These are phyloP conservation scores for Malus hybrid DNA, from an alignment of 331 rosid species.

Conservation along the genomic window DNA sequence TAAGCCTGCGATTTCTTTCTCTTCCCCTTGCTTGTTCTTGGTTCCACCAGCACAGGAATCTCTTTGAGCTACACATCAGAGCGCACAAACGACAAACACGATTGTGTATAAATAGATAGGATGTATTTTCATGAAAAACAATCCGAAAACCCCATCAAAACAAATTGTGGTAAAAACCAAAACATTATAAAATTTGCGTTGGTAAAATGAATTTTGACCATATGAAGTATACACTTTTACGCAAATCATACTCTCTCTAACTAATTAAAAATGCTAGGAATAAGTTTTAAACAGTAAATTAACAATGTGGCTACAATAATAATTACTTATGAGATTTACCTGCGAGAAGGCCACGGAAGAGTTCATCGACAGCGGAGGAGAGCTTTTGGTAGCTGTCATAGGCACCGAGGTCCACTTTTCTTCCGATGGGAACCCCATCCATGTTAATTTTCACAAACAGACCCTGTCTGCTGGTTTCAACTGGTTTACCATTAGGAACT, in stretches of 20 bases:
- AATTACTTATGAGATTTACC: constrained; percentile 26
- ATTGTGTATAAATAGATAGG: not conserved
- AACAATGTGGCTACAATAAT: too few species aligned
- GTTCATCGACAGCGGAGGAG: constrained; percentile 68
- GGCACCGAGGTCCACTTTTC: constrained; percentile 85
- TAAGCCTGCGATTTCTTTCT: constrained; percentile 53
- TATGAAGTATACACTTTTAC: too few species aligned
- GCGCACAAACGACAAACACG: constrained; percentile 5
- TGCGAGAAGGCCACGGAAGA: constrained; percentile 81
- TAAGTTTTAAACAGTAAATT: too few species aligned
- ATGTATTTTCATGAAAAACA: not conserved
- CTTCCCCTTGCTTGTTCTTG: constrained; percentile 47
- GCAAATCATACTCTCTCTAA: too few species aligned
- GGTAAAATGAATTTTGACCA: not conserved
- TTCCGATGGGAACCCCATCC: constrained; percentile 51
- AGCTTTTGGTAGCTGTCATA: constrained; percentile 64
- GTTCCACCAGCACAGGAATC: constrained; percentile 59
- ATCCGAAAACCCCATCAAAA: not conserved
- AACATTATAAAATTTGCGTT: not conserved
- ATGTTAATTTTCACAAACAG: too few species aligned
- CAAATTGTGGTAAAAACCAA: not conserved
- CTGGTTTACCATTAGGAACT: too few species aligned
- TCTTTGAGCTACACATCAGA: constrained; percentile 56
- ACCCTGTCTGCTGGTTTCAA: too few species aligned
- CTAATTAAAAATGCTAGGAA: too few species aligned